phyloP scores from a whole-genome alignment of 192 early-diverging fungal genomes.

The Fimicolochytrium jonesii region DNA sequence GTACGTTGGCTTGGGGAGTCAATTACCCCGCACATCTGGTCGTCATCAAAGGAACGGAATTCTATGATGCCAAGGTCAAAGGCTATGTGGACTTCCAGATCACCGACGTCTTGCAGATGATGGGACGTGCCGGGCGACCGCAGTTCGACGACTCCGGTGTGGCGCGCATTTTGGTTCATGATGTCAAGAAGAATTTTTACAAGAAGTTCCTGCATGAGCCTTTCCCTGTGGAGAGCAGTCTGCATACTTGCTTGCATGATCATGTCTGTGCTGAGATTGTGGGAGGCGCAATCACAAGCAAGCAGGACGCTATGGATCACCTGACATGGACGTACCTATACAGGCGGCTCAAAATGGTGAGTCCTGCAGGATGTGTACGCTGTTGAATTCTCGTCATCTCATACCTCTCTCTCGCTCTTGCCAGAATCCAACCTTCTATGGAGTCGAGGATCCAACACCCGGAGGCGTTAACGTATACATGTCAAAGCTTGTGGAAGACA shows the following conservation, averaged over 20 bases:
- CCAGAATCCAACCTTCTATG: conserved; percentile 96
- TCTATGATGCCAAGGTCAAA: conserved; percentile 82
- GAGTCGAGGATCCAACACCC: conserved; percentile 68
- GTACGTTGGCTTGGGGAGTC: conserved; percentile 96
- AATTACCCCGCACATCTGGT: conserved; percentile 97
- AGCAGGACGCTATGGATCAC: conserved; percentile 94
- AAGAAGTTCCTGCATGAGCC: conserved; percentile 96
- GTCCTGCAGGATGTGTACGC: no score
- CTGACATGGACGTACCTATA: conserved; percentile 96
- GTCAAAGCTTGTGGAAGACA: conserved; percentile 72
- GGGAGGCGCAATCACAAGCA: conserved; percentile 75
- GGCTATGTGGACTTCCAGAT: conserved; percentile 96
- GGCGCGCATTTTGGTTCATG: conserved; percentile 90
- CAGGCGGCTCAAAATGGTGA: conserved; percentile 71
- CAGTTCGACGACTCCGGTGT: conserved; percentile 94
- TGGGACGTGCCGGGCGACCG: conserved; percentile 94
- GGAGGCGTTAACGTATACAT: conserved; percentile 68
- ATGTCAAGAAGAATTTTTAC: conserved; percentile 97
- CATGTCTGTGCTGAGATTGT: conserved; percentile 96
- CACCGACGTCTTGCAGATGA: conserved; percentile 98
- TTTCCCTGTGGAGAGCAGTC: conserved; percentile 54
- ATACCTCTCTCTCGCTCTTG: no score
- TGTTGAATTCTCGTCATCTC: no score
- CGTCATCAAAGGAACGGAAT: conserved; percentile 97
- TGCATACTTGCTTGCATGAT: conserved; percentile 63